Conservation (phyloP, 139 green algal species). For the Asterochloris sp. region DNA sequence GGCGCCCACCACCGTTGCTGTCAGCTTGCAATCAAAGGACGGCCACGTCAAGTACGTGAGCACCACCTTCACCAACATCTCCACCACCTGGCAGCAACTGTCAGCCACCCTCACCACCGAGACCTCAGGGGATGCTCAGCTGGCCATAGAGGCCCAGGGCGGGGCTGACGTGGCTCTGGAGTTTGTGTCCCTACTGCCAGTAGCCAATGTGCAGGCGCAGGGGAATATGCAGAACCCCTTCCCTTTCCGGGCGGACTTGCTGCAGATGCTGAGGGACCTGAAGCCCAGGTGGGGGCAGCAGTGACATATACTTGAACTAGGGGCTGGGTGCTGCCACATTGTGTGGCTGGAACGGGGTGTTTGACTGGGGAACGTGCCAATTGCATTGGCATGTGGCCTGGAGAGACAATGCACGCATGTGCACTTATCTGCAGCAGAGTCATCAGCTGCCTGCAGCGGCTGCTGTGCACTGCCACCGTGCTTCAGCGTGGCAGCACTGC, state of each 20-base stretch:
- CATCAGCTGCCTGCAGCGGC: too few species aligned
- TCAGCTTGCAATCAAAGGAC: conserved; percentile 13
- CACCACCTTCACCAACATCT: conserved; percentile 10
- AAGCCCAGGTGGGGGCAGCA: conserved; percentile 22
- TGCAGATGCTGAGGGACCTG: conserved; percentile 30
- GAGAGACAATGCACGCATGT: too few species aligned
- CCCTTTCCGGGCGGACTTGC: conserved; percentile 37
- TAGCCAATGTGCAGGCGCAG: conserved; percentile 21
- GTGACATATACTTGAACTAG: not conserved
- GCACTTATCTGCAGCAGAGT: too few species aligned
- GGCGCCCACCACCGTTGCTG: conserved; percentile 1
- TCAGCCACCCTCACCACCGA: conserved; percentile 4
- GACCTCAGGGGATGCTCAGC: conserved; percentile 16
- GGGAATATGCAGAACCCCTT: conserved; percentile 27
- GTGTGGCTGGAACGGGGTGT: not conserved
- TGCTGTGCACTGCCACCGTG: too few species aligned
- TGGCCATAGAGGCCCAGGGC: conserved; percentile 22
- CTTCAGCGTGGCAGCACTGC: not conserved
- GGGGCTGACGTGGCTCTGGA: conserved; percentile 20
- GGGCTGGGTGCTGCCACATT: not conserved
- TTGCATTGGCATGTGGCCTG: too few species aligned
- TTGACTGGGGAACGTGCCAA: too few species aligned
- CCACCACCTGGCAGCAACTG: conserved; percentile 14
- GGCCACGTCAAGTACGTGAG: conserved; percentile 17
- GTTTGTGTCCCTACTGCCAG: conserved; percentile 36